Base-by-base conservation (phyloP, 1,284 basidiomycete species). In the Austroboletus novae-zelandiae region DNA sequence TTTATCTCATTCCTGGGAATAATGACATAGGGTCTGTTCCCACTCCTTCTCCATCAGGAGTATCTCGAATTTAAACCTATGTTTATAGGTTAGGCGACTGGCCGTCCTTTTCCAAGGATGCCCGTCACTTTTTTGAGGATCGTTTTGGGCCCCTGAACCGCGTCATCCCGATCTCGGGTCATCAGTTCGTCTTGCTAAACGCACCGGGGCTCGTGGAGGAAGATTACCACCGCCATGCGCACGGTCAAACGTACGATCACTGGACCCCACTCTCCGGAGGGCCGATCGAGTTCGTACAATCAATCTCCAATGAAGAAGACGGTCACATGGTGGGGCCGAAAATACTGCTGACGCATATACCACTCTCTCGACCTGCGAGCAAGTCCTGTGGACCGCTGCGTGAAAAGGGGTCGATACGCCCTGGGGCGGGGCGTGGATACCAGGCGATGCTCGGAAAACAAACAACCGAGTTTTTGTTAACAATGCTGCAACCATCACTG, bases 1-100 rank as follows among this genome's bases (percentile, higher is more conserved):
- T 78, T 54, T 85, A 88, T 64, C 90, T 84, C 61, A 78, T 94
- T 27, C 87, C 92, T 1, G 94, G 94, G 8, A 97, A 96, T 64
- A 91, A 93, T 60, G 94, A 97, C 62, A 78, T 89, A 39, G 90
- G 88, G 80, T 89, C 61, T 43, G 74, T 65, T n/a, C 18, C 25
- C 36, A 0, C 11, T n/a, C 32, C 3, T 34, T 39, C 20, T 25
- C 35, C 23, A 23, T 40, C 15, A 6, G 8, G 20, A 5, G 25
- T 9, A 40, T 17, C 36, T 17, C 4, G 36, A 20, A 2, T 49
- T 39, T 35, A 11, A 43, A 23, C 29, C 3, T 14, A 23, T 47
- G 8, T 34, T 37, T 48, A 31, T 55, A 85, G 89, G 11, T 72
- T 93, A 15, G 86, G 86, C 18, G 67, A 71, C 30, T 77, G 81